Conservation (phyloP, 2,329 filamentous ascomycete species). For the Penicillium sp. region DNA sequence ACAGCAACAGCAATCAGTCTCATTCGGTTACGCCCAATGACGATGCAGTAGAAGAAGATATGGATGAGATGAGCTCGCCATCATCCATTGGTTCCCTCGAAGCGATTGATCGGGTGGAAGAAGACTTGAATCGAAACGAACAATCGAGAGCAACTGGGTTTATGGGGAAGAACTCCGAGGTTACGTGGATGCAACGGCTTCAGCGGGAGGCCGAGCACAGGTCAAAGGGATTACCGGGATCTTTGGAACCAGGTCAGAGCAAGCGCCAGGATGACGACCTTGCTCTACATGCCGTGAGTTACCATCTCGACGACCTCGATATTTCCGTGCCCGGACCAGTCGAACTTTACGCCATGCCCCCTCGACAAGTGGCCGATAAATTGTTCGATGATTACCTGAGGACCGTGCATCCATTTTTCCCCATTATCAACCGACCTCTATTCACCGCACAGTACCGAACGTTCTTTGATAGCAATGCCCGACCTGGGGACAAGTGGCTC, state of each 20-base stretch:
- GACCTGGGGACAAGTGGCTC: slow-evolving; percentile 50
- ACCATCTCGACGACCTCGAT: slow-evolving; percentile 53
- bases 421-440: slow-evolving; percentile 51
- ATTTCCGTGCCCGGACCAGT: slow-evolving; percentile 49
- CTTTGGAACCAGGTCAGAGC: slow-evolving; percentile 34
- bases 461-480: slow-evolving; percentile 44
- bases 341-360: slow-evolving; percentile 50
- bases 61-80: slow-evolving; percentile 34
- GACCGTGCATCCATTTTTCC: slow-evolving; percentile 52
- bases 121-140: slow-evolving; percentile 50
- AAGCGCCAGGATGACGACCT: slow-evolving; percentile 39
- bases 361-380: slow-evolving; percentile 47
- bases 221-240: slow-evolving; percentile 36
- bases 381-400: slow-evolving; percentile 51
- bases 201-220: slow-evolving; percentile 47
- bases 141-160: slow-evolving; percentile 48
- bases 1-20: slow-evolving; percentile 33
- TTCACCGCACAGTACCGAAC: slow-evolving; percentile 50
- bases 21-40: slow-evolving; percentile 41
- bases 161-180: slow-evolving; percentile 55
- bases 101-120: slow-evolving; percentile 53
- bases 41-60: slow-evolving; percentile 35
- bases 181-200: slow-evolving; percentile 54
- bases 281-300: slow-evolving; percentile 45
- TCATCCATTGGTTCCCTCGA: slow-evolving; percentile 52